Evolutionary conservation across 2,329 filamentous ascomycete genomes (phyloP).

Genomic region (Fusarium penzigii): DNA sequence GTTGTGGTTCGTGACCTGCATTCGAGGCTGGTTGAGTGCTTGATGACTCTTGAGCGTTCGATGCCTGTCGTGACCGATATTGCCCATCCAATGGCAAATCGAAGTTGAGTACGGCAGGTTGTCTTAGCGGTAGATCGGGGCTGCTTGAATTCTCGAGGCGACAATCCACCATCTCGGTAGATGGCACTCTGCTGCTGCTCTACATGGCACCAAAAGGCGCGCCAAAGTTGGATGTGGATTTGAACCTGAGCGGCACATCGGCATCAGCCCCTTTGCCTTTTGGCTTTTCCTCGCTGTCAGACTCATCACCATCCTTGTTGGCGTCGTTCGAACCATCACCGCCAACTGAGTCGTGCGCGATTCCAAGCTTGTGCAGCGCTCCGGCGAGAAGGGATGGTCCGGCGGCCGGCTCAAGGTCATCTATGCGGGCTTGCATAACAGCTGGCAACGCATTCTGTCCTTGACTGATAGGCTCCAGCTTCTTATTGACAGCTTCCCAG

Average conservation of each 20-base stretch:
- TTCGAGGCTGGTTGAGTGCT: background rate
- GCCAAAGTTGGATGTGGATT: conserved; percentile 48
- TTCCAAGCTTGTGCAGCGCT: conserved; percentile 6
- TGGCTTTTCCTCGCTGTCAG: too few species aligned
- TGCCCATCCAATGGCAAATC: conserved; percentile 2
- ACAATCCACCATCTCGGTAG: background rate
- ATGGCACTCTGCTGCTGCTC: conserved; percentile 6
- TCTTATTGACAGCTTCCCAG: conserved; percentile 50
- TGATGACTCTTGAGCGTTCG: background rate
- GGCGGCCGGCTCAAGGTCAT: conserved; percentile 21
- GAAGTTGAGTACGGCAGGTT: conserved; percentile 4
- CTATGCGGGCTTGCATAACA: conserved; percentile 39
- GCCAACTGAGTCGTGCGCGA: conserved; percentile 13
- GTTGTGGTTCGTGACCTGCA: background rate
- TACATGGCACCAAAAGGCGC: conserved; percentile 44
- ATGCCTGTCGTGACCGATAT: background rate
- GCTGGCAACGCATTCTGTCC: conserved; percentile 49
- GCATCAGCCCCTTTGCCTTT: conserved; percentile 33
- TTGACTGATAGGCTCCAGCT: conserved; percentile 51
- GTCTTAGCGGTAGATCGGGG: conserved; percentile 1
- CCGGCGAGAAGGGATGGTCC: conserved; percentile 19
- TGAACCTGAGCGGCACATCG: conserved; percentile 50
- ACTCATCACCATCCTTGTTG: too few species aligned
- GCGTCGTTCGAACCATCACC: conserved; percentile 26
- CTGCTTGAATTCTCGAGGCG: conserved; percentile 1